Base-by-base conservation (phyloP, 2,329 filamentous ascomycete genomes). In the Mollisiaceae sp. region DNA sequence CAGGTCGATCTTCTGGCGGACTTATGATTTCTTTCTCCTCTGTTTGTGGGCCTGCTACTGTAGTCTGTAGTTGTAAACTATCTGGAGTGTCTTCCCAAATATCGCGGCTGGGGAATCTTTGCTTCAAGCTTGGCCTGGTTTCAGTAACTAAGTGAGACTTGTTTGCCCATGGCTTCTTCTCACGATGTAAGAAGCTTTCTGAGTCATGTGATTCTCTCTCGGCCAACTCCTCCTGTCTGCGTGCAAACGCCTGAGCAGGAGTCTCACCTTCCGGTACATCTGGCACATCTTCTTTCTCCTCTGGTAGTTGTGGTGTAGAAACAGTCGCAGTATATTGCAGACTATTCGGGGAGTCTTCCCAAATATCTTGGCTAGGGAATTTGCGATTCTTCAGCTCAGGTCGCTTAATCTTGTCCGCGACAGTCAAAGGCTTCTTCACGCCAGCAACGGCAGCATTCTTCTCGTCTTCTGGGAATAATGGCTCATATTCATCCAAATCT, bases 31-130 rank as follows among this genome's bases (percentile, higher is more conserved):
- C 74, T 20, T 70, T 70, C 27, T 81, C 80, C 24, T 84, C 82
- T 35, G 83, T 80, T 63, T 84, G 86, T 35, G 80, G 85, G 27
- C 77, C 82, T 50, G 78, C 82, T 59, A 96, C 89, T 0, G 90
- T 94, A 0, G 94, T 91, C 73, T 93, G 88, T 22, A 96, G 85
- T 69, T 91, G 85, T 64, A 91, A 85, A 73, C 92, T 94, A 72
- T 97, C 93, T 1, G 94, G 94, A 0, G 87, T 89, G 77, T 98
- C 94, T 79, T 98, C 94, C 94, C 94, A 97, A 50, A 97, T 88
- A 78, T 98, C 94, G 62, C 89, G 88, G 76, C 94, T 97, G 0
- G 94, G 94, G 77, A 98, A 98, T 14, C 93, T 88, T 60, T 89
- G 88, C 65, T 87, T 82, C 71, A 85, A 75, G 18, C 81, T 82